These are phyloP conservation scores for Leishmania turanica DNA, from an alignment of 208 protist genomes.

Conservation along the genomic window DNA sequence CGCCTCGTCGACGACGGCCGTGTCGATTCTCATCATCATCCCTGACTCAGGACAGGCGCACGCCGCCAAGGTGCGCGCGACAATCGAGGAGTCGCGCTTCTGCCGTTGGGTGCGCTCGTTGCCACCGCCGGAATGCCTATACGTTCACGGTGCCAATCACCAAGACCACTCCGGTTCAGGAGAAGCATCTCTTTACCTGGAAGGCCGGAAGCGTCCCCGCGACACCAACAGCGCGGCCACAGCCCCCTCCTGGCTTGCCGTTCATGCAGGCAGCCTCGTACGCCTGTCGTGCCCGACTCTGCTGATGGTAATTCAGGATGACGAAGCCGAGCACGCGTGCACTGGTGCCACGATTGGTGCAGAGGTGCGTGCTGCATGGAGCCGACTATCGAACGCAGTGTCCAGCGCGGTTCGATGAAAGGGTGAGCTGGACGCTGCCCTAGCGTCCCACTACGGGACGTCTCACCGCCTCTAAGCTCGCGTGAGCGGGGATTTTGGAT, in stretches of 20 bases:
- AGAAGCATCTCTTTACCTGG: background rate
- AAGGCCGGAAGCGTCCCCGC: constrained; percentile 3
- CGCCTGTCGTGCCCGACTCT: constrained; percentile 39
- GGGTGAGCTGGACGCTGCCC: background rate
- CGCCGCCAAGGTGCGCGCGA: constrained; percentile 27
- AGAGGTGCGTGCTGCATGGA: constrained; percentile 11
- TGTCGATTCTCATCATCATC: constrained; percentile 41
- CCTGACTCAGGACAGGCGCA: constrained; percentile 38
- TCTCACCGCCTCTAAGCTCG: background rate
- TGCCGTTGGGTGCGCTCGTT: constrained; percentile 36
- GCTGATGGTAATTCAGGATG: constrained; percentile 44
- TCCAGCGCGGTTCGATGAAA: background rate
- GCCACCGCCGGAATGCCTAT: constrained; percentile 17
- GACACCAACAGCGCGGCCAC: background rate
- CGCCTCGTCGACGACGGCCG: background rate
- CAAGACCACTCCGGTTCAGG: constrained; percentile 6
- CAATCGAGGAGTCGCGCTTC: constrained; percentile 32
- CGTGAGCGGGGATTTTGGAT: background rate
- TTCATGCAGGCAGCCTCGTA: constrained; percentile 15
- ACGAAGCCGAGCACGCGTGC: constrained; percentile 18
- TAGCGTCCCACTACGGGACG: background rate
- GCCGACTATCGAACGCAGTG: constrained; percentile 5
- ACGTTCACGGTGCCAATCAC: constrained; percentile 37
- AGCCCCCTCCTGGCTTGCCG: background rate
- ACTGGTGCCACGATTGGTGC: constrained; percentile 15